Percentiles rank a stretch among this genome's conserved stretches.
Conservation (phyloP, 306 rosid species). For the Mimosa pudica region DNA sequence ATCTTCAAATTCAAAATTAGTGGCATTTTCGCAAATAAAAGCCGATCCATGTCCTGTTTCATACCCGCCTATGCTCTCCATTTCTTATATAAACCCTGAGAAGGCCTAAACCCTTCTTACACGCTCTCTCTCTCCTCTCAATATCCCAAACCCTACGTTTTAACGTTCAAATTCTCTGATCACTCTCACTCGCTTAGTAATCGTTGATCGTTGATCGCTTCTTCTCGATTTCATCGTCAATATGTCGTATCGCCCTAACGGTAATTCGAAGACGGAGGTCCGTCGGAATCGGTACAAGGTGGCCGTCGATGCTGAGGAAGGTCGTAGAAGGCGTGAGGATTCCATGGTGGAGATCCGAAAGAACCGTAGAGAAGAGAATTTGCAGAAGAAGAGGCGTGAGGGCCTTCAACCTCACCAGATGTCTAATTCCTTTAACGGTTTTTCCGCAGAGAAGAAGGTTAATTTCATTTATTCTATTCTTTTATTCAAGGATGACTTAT, state of each 20-base stretch:
- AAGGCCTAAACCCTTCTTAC: constrained; percentile 31
- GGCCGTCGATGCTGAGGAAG: constrained; percentile 98
- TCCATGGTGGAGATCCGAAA: constrained; percentile 98
- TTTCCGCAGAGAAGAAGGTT: constrained; percentile 50
- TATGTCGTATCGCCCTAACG: constrained; percentile 89
- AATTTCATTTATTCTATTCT: neutral
- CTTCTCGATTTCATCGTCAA: constrained; percentile 11
- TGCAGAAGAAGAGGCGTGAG: constrained; percentile 94
- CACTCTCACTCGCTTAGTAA: neutral
- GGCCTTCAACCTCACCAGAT: constrained; percentile 75
- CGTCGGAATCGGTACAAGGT: constrained; percentile 98
- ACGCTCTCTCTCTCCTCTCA: neutral
- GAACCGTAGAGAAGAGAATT: constrained; percentile 90
- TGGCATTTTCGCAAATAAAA: constrained; percentile 47
- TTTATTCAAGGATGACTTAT: neutral
- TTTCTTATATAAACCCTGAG: constrained; percentile 28
- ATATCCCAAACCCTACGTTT: constrained; percentile 41
- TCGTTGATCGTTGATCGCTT: neutral
- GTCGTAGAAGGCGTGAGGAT: constrained; percentile 94
- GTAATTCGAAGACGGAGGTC: constrained; percentile 78
- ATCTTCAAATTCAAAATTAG: constrained; percentile 56
- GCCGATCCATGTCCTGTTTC: constrained; percentile 52
- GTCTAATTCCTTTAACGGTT: constrained; percentile 40
- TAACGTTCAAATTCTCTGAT: neutral
- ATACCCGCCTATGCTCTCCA: neutral